Base-by-base conservation (phyloP, 768 basidiomycete genomes). In the Nidularia sp. region DNA sequence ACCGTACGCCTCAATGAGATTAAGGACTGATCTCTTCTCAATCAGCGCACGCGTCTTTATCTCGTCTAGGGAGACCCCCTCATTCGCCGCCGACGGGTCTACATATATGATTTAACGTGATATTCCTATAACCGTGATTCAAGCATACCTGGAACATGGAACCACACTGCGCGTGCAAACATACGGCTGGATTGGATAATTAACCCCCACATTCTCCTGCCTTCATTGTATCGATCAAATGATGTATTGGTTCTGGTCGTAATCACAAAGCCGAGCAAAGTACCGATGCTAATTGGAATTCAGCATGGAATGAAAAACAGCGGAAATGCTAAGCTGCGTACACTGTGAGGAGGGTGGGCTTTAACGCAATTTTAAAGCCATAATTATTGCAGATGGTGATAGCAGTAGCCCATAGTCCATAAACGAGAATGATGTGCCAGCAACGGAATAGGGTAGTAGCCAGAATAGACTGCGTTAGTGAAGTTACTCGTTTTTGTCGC, bases 191-290 rank as follows among this genome's bases (percentile, higher is more conserved):
- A 75, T 31, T 81, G 64, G 45, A 82, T 77, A n/a, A 88, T 83
- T 55, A 84, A 79, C 2, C 84, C 83, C 87, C 87, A 89, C 4
- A 81, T 67, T 48, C 76, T 68, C 49, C 87, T 69, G 22, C 87
- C 87, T 59, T 89, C 86, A 51, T 88, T 88, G 64, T 88, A 88
- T n/a, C 85, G 70, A 62, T 87, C 85, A 57, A 86, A 87, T 36
- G 84, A 85, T 3, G 85, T 82, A 8, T 84, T 87, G 7, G 86
- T 87, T 53, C 85, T 65, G 63, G 85, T 86, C 0, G 85, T 85
- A 48, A 88, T 81, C 34, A 88, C 79, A 56, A 88, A 88, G 75
- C 86, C 87, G 22, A 88, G 72, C 1, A 88, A 83, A 3, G 85
- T 86, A 75, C 87, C 76, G 46, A 75, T 57, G 15, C 70, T 77